Conservation (phyloP, 768 basidiomycete genomes). For the Suillus brevipes region DNA sequence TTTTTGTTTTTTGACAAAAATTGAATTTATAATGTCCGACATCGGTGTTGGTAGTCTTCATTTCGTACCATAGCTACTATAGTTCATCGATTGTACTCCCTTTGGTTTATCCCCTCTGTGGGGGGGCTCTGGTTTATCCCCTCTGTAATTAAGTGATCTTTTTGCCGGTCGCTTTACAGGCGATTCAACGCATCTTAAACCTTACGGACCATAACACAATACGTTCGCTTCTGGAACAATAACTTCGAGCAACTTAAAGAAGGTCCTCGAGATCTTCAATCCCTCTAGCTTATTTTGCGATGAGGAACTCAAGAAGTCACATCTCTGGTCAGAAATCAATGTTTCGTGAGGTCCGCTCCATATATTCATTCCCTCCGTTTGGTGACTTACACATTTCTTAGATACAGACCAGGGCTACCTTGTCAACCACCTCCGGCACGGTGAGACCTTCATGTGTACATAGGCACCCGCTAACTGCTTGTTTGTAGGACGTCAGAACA, state of each 20-base stretch:
- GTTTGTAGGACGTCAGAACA: not conserved
- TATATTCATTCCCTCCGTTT: not conserved
- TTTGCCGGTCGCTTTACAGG: too few relatives aligned
- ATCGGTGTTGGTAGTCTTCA: too few relatives aligned
- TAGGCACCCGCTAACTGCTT: not conserved
- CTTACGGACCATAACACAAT: not conserved
- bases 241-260: not conserved
- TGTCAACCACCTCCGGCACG: not conserved
- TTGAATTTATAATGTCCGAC: too few relatives aligned
- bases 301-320: not conserved
- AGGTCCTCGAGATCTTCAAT: not conserved
- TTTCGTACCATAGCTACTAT: too few relatives aligned
- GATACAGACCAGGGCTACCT: not conserved
- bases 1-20: too few relatives aligned
- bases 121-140: too few relatives aligned
- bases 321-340: not conserved
- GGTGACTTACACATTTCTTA: not conserved
- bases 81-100: not conserved
- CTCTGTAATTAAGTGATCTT: not conserved
- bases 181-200: too few relatives aligned
- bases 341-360: rapidly evolving
- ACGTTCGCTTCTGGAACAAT: not conserved
- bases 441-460: not conserved
- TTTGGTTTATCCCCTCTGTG: not conserved
- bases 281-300: not conserved